These are phyloP conservation scores for Fraxinus latifolia DNA, from an alignment of 305 asterid genomes.

Conservation along the genomic window DNA sequence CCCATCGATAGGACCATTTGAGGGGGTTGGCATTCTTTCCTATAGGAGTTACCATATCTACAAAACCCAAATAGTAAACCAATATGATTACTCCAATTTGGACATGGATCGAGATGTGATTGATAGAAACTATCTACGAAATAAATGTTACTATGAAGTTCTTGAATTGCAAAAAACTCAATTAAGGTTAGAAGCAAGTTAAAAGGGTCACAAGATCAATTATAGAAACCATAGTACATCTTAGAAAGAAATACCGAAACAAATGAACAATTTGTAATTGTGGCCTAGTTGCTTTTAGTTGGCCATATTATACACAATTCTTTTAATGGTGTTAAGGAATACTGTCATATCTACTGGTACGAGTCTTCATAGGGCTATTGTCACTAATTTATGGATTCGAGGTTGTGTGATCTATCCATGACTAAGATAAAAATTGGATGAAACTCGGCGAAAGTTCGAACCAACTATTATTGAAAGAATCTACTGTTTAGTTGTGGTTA, in stretches of 20 bases:
- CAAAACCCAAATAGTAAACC: background rate
- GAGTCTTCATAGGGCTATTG: background rate
- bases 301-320: background rate
- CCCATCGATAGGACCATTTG: slow-evolving; percentile 27
- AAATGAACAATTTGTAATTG: background rate
- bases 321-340: background rate
- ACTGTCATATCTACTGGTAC: background rate
- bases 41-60: background rate
- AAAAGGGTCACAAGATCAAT: background rate
- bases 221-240: background rate
- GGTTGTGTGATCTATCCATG: background rate
- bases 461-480: no score
- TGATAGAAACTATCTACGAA: background rate
- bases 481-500: background rate
- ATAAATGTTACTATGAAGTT: background rate
- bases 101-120: background rate
- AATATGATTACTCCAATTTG: slow-evolving; percentile 10
- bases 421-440: background rate
- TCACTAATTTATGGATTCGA: background rate
- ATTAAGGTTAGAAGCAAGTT: background rate
- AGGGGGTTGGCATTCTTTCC: background rate
- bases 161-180: background rate
- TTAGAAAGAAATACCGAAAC: background rate
- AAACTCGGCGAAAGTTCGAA: background rate
- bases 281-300: background rate